Evolutionary conservation across 441 rosid genomes (phyloP).

Genomic region (Jatropha podagrica): DNA sequence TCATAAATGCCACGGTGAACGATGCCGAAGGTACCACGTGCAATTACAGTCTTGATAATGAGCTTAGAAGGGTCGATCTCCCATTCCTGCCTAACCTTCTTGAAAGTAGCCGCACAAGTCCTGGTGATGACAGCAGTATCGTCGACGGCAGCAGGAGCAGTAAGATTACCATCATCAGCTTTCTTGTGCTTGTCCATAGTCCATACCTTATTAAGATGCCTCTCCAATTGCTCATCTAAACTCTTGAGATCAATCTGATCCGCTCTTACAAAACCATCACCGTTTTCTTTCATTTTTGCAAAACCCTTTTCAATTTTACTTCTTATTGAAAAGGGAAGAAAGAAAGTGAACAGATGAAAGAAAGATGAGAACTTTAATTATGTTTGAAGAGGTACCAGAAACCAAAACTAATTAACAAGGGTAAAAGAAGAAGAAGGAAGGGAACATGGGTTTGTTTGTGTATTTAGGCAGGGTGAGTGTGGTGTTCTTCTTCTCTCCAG

Average conservation of each 20-base stretch:
- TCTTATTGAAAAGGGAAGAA: too few species aligned
- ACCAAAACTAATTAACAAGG: not conserved
- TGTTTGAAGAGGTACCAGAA: not conserved
- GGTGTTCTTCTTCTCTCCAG: not conserved
- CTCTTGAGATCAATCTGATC: slow-evolving; percentile 96
- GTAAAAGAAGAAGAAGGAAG: not conserved
- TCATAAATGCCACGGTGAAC: slow-evolving; percentile 96
- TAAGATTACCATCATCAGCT: slow-evolving; percentile 29
- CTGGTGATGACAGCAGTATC: slow-evolving; percentile 22
- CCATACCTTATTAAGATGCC: slow-evolving; percentile 67
- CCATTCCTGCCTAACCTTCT: slow-evolving; percentile 70
- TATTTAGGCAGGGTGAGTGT: not conserved
- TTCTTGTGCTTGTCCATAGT: slow-evolving; percentile 59
- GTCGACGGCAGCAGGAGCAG: slow-evolving; percentile 14
- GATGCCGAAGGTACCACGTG: slow-evolving; percentile 94
- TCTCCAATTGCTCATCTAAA: slow-evolving; percentile 89
- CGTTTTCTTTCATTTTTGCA: slow-evolving; percentile 59
- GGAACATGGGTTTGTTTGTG: not conserved
- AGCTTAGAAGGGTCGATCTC: slow-evolving; percentile 94
- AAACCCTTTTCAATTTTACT: too few species aligned
- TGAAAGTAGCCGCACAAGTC: slow-evolving; percentile 21
- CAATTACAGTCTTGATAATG: slow-evolving; percentile 73
- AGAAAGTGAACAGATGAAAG: too few species aligned
- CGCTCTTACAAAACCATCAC: slow-evolving; percentile 85
- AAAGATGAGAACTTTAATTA: not conserved